These are phyloP conservation scores for Dalbergia cultrata DNA, from an alignment of 306 rosid genomes.

Conservation along the genomic window DNA sequence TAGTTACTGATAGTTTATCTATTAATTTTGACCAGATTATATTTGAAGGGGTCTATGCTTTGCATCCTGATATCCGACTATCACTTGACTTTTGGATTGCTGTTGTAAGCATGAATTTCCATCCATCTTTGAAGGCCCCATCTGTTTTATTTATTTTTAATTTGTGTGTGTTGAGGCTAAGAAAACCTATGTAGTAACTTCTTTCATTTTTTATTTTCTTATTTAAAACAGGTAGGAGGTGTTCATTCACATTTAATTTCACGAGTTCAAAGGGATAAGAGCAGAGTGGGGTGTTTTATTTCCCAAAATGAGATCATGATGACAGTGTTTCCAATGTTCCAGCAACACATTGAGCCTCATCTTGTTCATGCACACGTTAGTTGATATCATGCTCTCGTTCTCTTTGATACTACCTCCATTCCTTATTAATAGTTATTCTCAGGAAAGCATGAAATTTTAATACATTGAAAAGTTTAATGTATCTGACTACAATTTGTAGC, in stretches of 20 bases:
- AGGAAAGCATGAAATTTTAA: too few relatives aligned
- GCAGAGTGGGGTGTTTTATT: slow-evolving; percentile 89
- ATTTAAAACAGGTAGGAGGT: slow-evolving; percentile 88
- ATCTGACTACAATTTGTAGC: too few relatives aligned
- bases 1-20: slow-evolving; percentile 38
- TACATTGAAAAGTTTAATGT: too few relatives aligned
- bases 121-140: slow-evolving; percentile 30
- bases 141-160: slow-evolving; percentile 37
- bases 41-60: slow-evolving; percentile 97
- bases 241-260: slow-evolving; percentile 99
- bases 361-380: slow-evolving; percentile 99
- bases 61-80: slow-evolving; percentile 93
- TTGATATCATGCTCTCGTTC: slow-evolving; percentile 37
- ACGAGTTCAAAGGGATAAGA: slow-evolving; percentile 98
- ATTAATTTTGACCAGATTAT: slow-evolving; percentile 72
- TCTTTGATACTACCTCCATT: background rate
- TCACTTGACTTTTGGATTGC: slow-evolving; percentile 99
- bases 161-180: slow-evolving; percentile 28
- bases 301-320: slow-evolving; percentile 96
- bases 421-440: too few relatives aligned
- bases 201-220: slow-evolving; percentile 32
- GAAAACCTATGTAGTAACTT: slow-evolving; percentile 37
- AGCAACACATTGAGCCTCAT: slow-evolving; percentile 97
- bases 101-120: slow-evolving; percentile 71
- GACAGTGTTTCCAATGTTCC: slow-evolving; percentile 99